Evolutionary conservation across 257 asterid genomes (phyloP).

Genomic region (Coffea eugenioides): DNA sequence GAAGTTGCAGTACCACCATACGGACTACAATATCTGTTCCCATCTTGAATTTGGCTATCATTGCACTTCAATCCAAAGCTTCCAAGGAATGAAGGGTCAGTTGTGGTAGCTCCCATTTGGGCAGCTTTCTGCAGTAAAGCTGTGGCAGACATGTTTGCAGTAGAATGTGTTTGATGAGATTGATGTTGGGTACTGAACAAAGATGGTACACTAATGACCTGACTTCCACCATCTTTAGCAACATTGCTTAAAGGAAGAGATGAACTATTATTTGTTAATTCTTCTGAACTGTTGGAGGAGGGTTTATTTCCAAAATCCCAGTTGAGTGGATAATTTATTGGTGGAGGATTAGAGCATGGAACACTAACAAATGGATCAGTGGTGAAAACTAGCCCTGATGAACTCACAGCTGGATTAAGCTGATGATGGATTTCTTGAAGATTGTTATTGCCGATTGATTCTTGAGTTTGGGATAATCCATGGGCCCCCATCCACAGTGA

Average conservation of each 20-base stretch:
- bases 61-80: slow-evolving; percentile 41
- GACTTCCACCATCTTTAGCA: slow-evolving; percentile 24
- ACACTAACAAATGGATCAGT: slow-evolving; percentile 25
- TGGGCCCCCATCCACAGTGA: slow-evolving; percentile 57
- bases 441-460: slow-evolving; percentile 27
- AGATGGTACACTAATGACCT: slow-evolving; percentile 47
- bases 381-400: slow-evolving; percentile 21
- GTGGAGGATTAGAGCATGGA: slow-evolving; percentile 33
- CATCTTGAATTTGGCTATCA: slow-evolving; percentile 27
- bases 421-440: slow-evolving; percentile 50
- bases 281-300: slow-evolving; percentile 21
- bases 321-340: slow-evolving; percentile 31
- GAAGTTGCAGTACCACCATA: slow-evolving; percentile 45
- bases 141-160: slow-evolving; percentile 69
- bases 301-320: slow-evolving; percentile 64
- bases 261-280: slow-evolving; percentile 20
- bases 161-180: slow-evolving; percentile 27
- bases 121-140: slow-evolving; percentile 87
- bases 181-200: slow-evolving; percentile 51
- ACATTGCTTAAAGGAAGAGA: slow-evolving; percentile 25
- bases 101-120: slow-evolving; percentile 61
- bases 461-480: slow-evolving; percentile 25
- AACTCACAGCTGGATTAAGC: slow-evolving; percentile 26
- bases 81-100: slow-evolving; percentile 44
- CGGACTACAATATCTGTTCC: slow-evolving; percentile 41